Percentiles rank a stretch among this genome's conserved stretches.
phyloP scores from a whole-genome alignment of 2,329 filamentous ascomycete genomes.

The Tolypocladium amazonense region DNA sequence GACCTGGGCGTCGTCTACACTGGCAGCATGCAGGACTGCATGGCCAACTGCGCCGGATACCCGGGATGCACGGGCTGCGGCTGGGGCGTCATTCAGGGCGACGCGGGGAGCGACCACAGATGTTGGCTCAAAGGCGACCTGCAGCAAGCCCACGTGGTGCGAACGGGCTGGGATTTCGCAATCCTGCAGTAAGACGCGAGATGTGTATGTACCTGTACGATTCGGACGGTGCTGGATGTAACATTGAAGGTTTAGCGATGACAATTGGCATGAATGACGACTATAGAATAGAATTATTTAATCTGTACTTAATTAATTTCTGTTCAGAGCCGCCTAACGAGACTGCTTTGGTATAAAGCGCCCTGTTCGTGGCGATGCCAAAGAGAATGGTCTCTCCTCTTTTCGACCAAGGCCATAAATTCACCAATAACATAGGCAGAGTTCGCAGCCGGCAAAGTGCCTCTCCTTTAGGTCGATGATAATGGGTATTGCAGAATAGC shows the following conservation, averaged over 20 bases:
- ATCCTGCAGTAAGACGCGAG: slow-evolving; percentile 14
- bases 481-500: neutral
- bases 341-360: neutral
- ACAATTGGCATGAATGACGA: neutral
- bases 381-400: too few species aligned
- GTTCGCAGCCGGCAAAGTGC: neutral
- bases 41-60: slow-evolving; percentile 30
- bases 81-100: slow-evolving; percentile 33
- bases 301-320: neutral
- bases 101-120: slow-evolving; percentile 24
- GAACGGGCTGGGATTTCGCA: slow-evolving; percentile 32
- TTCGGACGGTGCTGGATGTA: neutral
- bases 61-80: slow-evolving; percentile 29
- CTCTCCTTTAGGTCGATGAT: neutral
- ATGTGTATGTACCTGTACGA: neutral
- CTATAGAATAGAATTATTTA: neutral
- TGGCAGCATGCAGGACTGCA: slow-evolving; percentile 30
- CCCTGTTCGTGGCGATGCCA: neutral
- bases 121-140: slow-evolving; percentile 34
- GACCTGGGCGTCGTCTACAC: slow-evolving; percentile 25
- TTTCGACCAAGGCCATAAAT: neutral
- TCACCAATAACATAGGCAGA: neutral
- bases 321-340: neutral
- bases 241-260: neutral
- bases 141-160: slow-evolving; percentile 17